Base-by-base conservation (phyloP, 2,329 filamentous ascomycete species). In the Fusarium luffae region DNA sequence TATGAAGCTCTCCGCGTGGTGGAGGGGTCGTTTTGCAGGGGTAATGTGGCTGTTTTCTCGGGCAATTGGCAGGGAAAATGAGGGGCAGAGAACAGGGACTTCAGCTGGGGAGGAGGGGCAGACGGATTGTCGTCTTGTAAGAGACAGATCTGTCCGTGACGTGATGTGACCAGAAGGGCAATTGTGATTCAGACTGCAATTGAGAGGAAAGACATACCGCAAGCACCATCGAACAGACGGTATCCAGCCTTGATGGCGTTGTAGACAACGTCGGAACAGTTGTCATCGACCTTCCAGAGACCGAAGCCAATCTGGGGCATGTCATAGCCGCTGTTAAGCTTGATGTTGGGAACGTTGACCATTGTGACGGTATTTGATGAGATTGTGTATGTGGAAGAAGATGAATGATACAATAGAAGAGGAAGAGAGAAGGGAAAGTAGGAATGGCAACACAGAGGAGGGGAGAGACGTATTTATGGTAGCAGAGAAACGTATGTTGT, bases 261-360 rank as follows among this genome's bases (percentile, higher is more conserved):
- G 85, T 95, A 95, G 73, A 95, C 89, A 65, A 88, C 88, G 75
- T 95, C 92, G 75, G 92, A 89, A 77, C 88, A 90, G 58, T 88
- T 89, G 72, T 91, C 92, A 79, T 89, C 88, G 70, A 96, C 91
- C 84, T 96, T 96, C 93, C 93, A 96, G 72, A 95, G 86, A 63
- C 91, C 91, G 78, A 92, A 92, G 80, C 91, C 91, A 71, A 93
- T 90, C 79, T 90, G 87, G 76, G 90, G 91, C 91, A 93, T 93
- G 74, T 91, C 84, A 74, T 86, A 77, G 80, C 89, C 88, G 80
- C 84, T 89, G 81, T 83, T 90, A 68, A 91, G 86, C 82, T 89
- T 90, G 79, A 90, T 82, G 63, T 81, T 87, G 52, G 78, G 77
- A 27, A 77, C 71, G 49, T 76, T 69, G 30, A 67, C 79, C 75